These are phyloP conservation scores for Aureobasidium sp. DNA, from an alignment of 2,329 filamentous ascomycete species.

Conservation along the genomic window DNA sequence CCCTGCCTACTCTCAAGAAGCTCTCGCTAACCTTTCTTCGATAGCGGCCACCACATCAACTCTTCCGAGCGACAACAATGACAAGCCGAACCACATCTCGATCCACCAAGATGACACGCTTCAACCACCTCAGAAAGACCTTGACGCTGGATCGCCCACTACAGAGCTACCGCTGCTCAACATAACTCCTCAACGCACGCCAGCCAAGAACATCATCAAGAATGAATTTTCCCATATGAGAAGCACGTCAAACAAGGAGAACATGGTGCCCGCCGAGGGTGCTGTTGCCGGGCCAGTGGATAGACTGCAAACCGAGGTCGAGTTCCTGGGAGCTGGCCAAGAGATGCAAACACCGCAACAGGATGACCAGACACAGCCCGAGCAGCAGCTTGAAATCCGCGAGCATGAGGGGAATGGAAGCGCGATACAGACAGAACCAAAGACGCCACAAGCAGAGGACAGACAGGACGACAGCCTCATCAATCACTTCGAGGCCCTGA, in stretches of 20 bases:
- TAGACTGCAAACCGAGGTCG: slow-evolving; percentile 14
- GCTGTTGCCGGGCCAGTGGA: background rate
- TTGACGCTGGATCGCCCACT: slow-evolving; percentile 20
- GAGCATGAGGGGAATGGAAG: background rate
- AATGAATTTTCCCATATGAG: slow-evolving; percentile 22
- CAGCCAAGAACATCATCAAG: slow-evolving; percentile 19
- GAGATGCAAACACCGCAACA: slow-evolving; percentile 4
- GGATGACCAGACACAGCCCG: background rate
- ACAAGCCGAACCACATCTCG: background rate
- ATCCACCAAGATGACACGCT: background rate
- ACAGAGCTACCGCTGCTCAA: slow-evolving; percentile 18
- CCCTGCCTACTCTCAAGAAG: background rate
- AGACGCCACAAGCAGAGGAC: background rate
- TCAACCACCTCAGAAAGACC: slow-evolving; percentile 17
- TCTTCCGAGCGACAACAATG: too few relatives aligned
- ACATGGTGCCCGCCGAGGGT: slow-evolving; percentile 19
- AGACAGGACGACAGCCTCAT: background rate
- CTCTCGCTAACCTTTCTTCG: background rate
- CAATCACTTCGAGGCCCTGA: background rate
- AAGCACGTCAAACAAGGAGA: slow-evolving; percentile 27
- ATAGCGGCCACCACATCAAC: background rate
- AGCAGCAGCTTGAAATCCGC: background rate
- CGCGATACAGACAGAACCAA: background rate
- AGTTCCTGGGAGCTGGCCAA: slow-evolving; percentile 42
- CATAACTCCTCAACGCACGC: slow-evolving; percentile 19